Conservation (phyloP, 768 basidiomycete genomes). For the Pisolithus albus region DNA sequence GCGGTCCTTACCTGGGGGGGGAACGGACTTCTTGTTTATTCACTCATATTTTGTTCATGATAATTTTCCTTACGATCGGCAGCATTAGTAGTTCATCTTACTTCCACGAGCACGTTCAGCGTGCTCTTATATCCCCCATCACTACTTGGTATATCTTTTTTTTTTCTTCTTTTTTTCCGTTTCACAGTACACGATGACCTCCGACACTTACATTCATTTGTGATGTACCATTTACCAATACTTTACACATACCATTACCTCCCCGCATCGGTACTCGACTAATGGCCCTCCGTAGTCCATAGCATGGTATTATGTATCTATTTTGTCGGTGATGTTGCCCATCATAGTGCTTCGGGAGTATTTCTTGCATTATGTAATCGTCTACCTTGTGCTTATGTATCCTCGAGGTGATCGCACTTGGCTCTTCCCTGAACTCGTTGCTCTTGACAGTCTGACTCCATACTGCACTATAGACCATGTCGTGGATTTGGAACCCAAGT, state of each 20-base stretch:
- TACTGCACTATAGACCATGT: slow-evolving; percentile 36
- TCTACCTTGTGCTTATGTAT: not conserved
- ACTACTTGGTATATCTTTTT: slow-evolving; percentile 8
- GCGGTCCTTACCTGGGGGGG: slow-evolving; percentile 12
- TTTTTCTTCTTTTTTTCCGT: slow-evolving; percentile 15
- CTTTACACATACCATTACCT: slow-evolving; percentile 28
- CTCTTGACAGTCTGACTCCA: not conserved
- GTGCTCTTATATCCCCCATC: slow-evolving; percentile 21
- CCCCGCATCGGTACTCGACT: slow-evolving; percentile 26
- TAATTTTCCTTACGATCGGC: slow-evolving; percentile 24
- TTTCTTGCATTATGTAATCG: not conserved
- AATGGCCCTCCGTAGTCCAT: slow-evolving; percentile 14
- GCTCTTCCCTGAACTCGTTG: not conserved
- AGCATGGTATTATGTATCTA: slow-evolving; percentile 13
- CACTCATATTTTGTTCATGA: slow-evolving; percentile 24
- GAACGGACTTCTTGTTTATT: not conserved
- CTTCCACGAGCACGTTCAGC: slow-evolving; percentile 15
- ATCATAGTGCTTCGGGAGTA: not conserved
- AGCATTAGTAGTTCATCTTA: slow-evolving; percentile 20
- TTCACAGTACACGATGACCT: slow-evolving; percentile 22
- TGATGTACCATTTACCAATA: slow-evolving; percentile 30
- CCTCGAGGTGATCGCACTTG: not conserved
- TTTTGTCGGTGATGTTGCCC: slow-evolving; percentile 1
- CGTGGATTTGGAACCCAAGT: slow-evolving; percentile 52
- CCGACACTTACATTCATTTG: slow-evolving; percentile 15